A percentile compares a stretch with the other conserved stretches of the same genome.
Evolutionary conservation across 164 flowering plant species (phyloP).

Genomic region (Vitis riparia): DNA sequence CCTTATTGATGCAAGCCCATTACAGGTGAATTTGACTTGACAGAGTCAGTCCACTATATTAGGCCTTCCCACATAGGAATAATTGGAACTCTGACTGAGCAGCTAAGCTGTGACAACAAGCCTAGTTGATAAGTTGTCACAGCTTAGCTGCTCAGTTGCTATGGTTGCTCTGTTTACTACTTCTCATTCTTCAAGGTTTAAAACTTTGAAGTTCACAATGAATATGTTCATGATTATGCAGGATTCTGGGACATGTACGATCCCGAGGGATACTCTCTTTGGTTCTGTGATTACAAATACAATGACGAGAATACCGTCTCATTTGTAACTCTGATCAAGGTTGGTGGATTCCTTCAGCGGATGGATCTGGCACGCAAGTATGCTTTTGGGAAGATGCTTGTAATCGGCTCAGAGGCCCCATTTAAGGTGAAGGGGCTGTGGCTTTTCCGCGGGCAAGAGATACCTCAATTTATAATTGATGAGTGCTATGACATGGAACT

Average conservation of each 20-base stretch:
- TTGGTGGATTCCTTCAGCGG: constrained; percentile 52
- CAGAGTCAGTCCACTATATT: too few relatives aligned
- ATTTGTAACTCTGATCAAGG: constrained; percentile 76
- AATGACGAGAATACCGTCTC: constrained; percentile 86
- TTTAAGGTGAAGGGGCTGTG: constrained; percentile 91
- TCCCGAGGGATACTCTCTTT: constrained; percentile 74
- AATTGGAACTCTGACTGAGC: too few relatives aligned
- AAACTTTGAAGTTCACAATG: too few relatives aligned
- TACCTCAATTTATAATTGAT: constrained; percentile 74
- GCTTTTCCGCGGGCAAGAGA: constrained; percentile 91
- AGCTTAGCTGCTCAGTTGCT: too few relatives aligned
- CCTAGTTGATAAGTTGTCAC: too few relatives aligned
- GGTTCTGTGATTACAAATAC: constrained; percentile 55
- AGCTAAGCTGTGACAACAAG: too few relatives aligned
- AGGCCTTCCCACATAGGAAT: too few relatives aligned
- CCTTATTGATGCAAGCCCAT: too few relatives aligned
- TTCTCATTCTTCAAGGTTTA: too few relatives aligned
- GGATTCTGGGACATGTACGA: constrained; percentile 99
- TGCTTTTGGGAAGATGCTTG: constrained; percentile 91
- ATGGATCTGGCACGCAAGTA: constrained; percentile 93
- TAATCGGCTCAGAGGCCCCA: constrained; percentile 75
- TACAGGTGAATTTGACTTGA: too few relatives aligned
- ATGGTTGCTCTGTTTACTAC: neutral
- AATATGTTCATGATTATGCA: constrained; percentile 18
- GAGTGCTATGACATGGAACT: constrained; percentile 95